phyloP scores from a whole-genome alignment of 2,329 filamentous ascomycete genomes.

The Pyrenophora seminiperda region DNA sequence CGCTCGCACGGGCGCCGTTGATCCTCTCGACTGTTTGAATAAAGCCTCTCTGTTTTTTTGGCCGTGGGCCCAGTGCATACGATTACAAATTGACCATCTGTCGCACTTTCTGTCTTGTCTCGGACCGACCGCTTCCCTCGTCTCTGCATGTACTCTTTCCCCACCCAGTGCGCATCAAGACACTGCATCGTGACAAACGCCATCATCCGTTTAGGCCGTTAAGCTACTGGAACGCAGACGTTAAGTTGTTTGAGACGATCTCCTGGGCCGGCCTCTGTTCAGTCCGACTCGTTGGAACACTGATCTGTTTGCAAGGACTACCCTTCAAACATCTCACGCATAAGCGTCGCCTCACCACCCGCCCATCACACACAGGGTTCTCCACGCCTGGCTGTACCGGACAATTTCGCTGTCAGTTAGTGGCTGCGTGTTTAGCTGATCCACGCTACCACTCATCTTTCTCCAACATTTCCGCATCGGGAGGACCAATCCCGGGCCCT shows the following conservation, averaged over 20 bases:
- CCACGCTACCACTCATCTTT: conserved; percentile 35
- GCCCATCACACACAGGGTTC: conserved; percentile 33
- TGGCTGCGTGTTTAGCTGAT: conserved; percentile 39
- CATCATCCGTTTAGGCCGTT: conserved; percentile 40
- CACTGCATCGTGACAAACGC: conserved; percentile 34
- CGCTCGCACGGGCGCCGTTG: conserved; percentile 26
- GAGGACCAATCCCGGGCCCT: conserved; percentile 41
- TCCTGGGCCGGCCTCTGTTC: conserved; percentile 27
- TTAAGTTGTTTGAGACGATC: conserved; percentile 46
- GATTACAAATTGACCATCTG: conserved; percentile 40
- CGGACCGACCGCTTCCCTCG: conserved; percentile 45
- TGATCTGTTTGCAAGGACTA: conserved; percentile 42
- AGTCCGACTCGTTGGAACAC: conserved; percentile 39
- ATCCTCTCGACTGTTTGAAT: conserved; percentile 21
- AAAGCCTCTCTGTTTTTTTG: conserved; percentile 26
- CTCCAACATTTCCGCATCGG: conserved; percentile 47
- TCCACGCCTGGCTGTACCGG: conserved; percentile 44
- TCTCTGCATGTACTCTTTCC: conserved; percentile 37
- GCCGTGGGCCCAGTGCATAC: conserved; percentile 30
- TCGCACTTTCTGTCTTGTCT: conserved; percentile 44
- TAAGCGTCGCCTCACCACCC: conserved; percentile 38
- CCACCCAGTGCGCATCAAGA: conserved; percentile 38
- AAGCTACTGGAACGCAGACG: conserved; percentile 39
- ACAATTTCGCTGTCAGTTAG: conserved; percentile 37
- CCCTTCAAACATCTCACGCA: conserved; percentile 41